Percentiles rank a stretch among this genome's conserved stretches.
Evolutionary conservation across 2,329 filamentous ascomycete genomes (phyloP).

Genomic region (Fusarium nodosum): DNA sequence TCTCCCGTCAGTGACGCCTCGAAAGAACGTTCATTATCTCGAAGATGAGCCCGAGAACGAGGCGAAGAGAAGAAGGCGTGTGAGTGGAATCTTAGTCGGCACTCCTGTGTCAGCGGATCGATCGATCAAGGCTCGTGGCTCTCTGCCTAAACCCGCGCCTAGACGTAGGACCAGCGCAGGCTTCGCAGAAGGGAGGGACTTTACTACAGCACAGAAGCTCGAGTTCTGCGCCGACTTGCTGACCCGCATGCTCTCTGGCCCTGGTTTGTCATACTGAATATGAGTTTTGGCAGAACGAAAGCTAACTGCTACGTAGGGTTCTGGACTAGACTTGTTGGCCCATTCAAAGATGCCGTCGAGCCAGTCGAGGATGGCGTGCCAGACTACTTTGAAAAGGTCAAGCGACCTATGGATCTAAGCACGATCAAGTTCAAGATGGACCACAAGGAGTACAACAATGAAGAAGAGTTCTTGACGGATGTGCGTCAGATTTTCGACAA

Average conservation of each 20-base stretch:
- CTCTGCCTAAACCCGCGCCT: constrained; percentile 52
- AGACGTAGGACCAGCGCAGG: constrained; percentile 55
- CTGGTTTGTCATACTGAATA: constrained; percentile 58
- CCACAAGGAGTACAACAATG: constrained; percentile 62
- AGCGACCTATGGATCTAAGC: constrained; percentile 71
- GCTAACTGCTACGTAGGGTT: constrained; percentile 62
- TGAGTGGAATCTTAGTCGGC: constrained; percentile 43
- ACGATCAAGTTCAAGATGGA: constrained; percentile 74
- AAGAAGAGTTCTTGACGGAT: constrained; percentile 69
- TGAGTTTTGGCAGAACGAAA: neutral
- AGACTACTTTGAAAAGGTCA: constrained; percentile 72
- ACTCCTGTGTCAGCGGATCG: constrained; percentile 40
- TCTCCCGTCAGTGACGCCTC: constrained; percentile 44
- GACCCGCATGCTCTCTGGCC: constrained; percentile 71
- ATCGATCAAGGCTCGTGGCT: constrained; percentile 50
- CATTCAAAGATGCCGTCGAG: constrained; percentile 72
- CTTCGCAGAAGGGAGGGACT: constrained; percentile 51
- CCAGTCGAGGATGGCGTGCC: constrained; percentile 69
- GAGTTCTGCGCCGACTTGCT: constrained; percentile 71
- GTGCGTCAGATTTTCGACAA: constrained; percentile 74
- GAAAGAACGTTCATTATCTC: constrained; percentile 65
- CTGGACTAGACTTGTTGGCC: constrained; percentile 75
- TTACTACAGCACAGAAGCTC: constrained; percentile 62
- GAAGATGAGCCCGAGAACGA: constrained; percentile 61
- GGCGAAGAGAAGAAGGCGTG: constrained; percentile 61